These are phyloP conservation scores for Leptographium procerum DNA, from an alignment of 2,329 filamentous ascomycete genomes.

Conservation along the genomic window DNA sequence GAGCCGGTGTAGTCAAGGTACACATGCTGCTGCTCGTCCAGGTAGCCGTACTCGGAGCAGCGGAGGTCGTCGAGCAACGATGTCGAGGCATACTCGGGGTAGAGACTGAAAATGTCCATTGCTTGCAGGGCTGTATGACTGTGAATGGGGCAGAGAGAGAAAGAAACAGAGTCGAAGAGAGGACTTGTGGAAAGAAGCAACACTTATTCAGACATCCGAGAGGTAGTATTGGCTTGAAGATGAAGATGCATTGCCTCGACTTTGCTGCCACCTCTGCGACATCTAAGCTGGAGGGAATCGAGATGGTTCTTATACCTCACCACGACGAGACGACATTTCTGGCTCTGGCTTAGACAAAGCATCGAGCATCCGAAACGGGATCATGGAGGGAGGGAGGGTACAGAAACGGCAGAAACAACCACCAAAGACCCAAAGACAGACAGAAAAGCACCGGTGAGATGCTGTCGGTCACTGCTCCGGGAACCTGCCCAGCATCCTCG, in stretches of 20 bases:
- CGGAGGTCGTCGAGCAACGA: conserved; percentile 21
- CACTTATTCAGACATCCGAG: neutral
- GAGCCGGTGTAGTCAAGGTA: conserved; percentile 31
- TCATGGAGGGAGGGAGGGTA: neutral
- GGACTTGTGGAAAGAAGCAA: neutral
- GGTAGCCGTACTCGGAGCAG: conserved; percentile 22
- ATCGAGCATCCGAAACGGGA: neutral
- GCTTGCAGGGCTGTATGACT: neutral
- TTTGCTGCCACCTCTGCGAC: neutral
- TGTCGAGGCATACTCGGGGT: conserved; percentile 24
- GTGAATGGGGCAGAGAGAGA: neutral
- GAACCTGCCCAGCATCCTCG: neutral
- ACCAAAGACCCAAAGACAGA: neutral
- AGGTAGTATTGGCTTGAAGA: neutral
- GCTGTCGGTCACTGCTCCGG: neutral
- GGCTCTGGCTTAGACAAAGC: no score
- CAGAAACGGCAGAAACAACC: no score
- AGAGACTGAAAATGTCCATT: conserved; percentile 13
- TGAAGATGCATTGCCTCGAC: neutral
- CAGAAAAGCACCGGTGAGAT: neutral
- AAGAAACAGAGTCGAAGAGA: neutral
- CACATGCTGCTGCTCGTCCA: conserved; percentile 25
- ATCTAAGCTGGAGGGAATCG: neutral
- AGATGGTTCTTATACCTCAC: neutral
- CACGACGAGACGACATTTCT: neutral